Conservation (phyloP, 345 rosid species). For the Sonneratia alba region DNA sequence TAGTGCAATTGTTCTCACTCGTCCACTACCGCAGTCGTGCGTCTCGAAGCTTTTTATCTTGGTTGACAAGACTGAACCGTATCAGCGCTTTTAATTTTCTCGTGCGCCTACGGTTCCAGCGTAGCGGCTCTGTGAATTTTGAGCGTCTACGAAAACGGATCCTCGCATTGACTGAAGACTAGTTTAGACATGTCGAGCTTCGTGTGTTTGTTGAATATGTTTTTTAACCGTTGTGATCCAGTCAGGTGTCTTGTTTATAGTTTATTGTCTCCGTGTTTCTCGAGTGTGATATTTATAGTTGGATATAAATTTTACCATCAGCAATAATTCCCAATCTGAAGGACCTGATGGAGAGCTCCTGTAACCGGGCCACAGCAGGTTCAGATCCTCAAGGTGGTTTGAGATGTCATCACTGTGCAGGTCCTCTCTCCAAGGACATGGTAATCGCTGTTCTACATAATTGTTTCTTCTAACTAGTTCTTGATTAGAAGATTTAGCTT, state of each 20-base stretch:
- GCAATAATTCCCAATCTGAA: not conserved
- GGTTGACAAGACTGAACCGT: too few species aligned
- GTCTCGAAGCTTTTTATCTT: too few species aligned
- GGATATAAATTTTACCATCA: not conserved
- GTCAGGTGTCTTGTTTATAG: not conserved
- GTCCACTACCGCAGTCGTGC: too few species aligned
- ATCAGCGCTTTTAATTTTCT: too few species aligned
- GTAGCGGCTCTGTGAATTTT: not conserved
- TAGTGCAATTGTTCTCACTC: too few species aligned
- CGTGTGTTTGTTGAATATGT: not conserved
- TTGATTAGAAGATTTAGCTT: too few species aligned
- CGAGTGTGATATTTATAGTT: not conserved
- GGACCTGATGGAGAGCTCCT: not conserved
- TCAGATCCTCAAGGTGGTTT: slow-evolving; percentile 17
- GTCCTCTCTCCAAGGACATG: slow-evolving; percentile 74
- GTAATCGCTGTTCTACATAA: slow-evolving; percentile 17
- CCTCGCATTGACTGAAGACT: not conserved
- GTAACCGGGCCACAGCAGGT: slow-evolving; percentile 27
- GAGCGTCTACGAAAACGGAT: not conserved
- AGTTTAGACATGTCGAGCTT: not conserved
- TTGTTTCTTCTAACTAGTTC: not conserved
- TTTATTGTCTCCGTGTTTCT: too few species aligned
- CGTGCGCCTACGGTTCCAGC: too few species aligned
- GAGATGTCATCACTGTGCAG: slow-evolving; percentile 87
- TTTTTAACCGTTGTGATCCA: not conserved